Evolutionary conservation across 2,329 filamentous ascomycete genomes (phyloP).

Genomic region (Phialophora expanda): DNA sequence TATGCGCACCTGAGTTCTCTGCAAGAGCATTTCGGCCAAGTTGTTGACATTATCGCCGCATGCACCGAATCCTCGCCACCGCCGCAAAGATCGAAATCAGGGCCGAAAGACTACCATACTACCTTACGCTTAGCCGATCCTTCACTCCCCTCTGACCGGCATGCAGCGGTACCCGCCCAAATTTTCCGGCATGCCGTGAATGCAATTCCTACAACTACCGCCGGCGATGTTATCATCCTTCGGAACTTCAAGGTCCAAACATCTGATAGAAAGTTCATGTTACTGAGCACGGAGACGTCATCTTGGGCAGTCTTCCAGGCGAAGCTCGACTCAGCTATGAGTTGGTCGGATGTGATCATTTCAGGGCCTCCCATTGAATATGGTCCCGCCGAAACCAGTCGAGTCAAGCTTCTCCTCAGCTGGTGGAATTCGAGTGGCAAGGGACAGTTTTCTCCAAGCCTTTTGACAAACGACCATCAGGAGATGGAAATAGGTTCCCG

Average conservation of each 20-base stretch:
- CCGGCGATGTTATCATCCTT: slow-evolving; percentile 53
- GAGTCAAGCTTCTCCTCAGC: slow-evolving; percentile 45
- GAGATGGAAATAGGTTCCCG: background rate
- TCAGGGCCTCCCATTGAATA: slow-evolving; percentile 50
- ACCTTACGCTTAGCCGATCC: slow-evolving; percentile 53
- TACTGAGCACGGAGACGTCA: slow-evolving; percentile 51
- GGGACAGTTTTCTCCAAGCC: slow-evolving; percentile 20
- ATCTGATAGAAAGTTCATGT: slow-evolving; percentile 47
- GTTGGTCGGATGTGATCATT: slow-evolving; percentile 41
- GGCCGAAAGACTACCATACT: slow-evolving; percentile 49
- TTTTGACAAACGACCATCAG: background rate
- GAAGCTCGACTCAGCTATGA: slow-evolving; percentile 32
- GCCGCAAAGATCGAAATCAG: slow-evolving; percentile 44
- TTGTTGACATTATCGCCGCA: slow-evolving; percentile 52
- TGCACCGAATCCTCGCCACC: slow-evolving; percentile 42
- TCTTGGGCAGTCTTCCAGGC: slow-evolving; percentile 54
- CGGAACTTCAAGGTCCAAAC: slow-evolving; percentile 54
- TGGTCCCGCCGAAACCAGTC: slow-evolving; percentile 46
- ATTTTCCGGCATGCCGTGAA: slow-evolving; percentile 50
- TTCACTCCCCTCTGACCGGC: slow-evolving; percentile 43
- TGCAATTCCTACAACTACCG: slow-evolving; percentile 46
- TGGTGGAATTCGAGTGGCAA: slow-evolving; percentile 51
- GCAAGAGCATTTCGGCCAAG: slow-evolving; percentile 48
- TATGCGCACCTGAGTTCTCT: slow-evolving; percentile 52
- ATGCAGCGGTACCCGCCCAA: slow-evolving; percentile 46